Base-by-base conservation (phyloP, 306 rosid species). In the Trichosanthes cucumerina region DNA sequence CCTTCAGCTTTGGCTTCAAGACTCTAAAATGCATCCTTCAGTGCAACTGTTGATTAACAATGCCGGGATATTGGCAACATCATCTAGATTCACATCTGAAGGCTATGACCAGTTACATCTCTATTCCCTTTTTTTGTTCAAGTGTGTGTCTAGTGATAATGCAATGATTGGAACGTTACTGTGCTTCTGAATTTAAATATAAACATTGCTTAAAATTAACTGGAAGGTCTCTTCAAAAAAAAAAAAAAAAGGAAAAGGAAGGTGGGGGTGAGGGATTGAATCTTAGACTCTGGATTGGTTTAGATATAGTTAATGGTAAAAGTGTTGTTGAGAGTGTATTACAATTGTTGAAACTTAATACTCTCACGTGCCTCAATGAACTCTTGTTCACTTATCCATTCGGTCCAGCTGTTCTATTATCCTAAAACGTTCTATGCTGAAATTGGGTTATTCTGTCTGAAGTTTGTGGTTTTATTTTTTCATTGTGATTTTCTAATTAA, bases 51-150 rank as follows among this genome's bases (percentile, higher is more conserved):
- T 94, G 78, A 85, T 94, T 69, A 94, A 94, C 89, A 89, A 90
- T 80, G 98, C 97, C 74, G 98, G 98, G 80, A 88, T 92, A 82
- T 85, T 94, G 64, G 98, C 97, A 59, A 92, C 92, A 33, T 94
- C 97, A 16, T 84, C 76, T 62, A 86, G 93, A 88, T 75, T 82
- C 85, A 92, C 96, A 34, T 73, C 85, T 26, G 94, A 94, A 62
- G 97, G 96, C 81, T 88, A 82, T 28, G 98, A 94, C 78, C 90
- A 87, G 98, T 94, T 86, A 92, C 81, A 47, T 69, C 73, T 41
- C 79, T 23, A 14, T 84, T 66, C 73, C 52, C 23, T 76, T 21
- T 52, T 80, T 86, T 21, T 9, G 49, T 43, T 52, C 33, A 13
- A 34, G 77, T 46, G 15, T 72, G 23, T 28, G 19, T 3, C 33